A percentile compares a stretch with the other conserved stretches of the same genome.
Conservation (phyloP, 176 grass and related monocot species). For the Echinochloa phyllopogon region DNA sequence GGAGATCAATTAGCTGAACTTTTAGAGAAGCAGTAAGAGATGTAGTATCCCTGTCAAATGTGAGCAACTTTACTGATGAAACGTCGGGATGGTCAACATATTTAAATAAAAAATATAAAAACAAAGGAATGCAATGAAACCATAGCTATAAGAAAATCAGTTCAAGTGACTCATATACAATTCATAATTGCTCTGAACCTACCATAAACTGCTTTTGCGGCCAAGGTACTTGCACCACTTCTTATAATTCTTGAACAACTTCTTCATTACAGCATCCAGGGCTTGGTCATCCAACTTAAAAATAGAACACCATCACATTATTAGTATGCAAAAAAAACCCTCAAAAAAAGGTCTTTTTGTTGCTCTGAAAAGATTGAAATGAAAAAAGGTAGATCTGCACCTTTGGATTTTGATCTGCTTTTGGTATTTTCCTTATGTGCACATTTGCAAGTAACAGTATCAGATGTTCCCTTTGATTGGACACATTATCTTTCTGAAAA, state of each 20-base stretch:
- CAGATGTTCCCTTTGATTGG: constrained; percentile 97
- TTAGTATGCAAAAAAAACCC: neutral
- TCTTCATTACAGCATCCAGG: constrained; percentile 79
- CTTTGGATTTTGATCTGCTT: constrained; percentile 84
- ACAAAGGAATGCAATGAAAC: constrained; percentile 12
- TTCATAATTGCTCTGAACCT: constrained; percentile 23
- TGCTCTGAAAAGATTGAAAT: neutral
- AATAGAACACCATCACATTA: constrained; percentile 1
- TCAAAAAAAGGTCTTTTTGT: neutral
- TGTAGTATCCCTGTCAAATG: neutral
- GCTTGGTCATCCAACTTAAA: constrained; percentile 81
- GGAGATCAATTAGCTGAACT: constrained; percentile 20
- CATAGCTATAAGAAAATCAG: constrained; percentile 4
- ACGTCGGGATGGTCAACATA: neutral
- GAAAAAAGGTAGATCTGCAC: constrained; percentile 40
- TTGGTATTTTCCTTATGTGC: constrained; percentile 76
- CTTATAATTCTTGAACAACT: constrained; percentile 91
- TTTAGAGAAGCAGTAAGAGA: constrained; percentile 21
- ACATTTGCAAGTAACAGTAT: constrained; percentile 94
- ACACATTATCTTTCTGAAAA: constrained; percentile 88
- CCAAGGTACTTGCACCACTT: constrained; percentile 92
- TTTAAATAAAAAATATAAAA: neutral
- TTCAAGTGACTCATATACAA: neutral
- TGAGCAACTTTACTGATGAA: neutral
- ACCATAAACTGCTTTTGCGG: constrained; percentile 91